Evolutionary conservation across 305 asterid genomes (phyloP).

Genomic region (Fraxinus platypoda): DNA sequence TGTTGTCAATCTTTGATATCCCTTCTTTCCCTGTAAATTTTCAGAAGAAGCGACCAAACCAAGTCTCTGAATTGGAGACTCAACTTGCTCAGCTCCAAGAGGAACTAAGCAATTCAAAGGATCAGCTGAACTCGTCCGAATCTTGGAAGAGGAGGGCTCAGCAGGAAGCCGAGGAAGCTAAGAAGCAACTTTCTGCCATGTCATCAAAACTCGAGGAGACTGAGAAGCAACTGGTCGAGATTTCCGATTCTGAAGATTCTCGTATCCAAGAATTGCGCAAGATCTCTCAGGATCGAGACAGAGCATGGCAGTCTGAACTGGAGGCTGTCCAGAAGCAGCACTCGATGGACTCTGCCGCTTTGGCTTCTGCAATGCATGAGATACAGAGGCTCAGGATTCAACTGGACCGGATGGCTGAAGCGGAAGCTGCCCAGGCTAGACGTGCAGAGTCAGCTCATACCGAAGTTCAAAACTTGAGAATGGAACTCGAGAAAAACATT

Average conservation of each 20-base stretch:
- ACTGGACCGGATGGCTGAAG: conserved; percentile 50
- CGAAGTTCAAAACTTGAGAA: conserved; percentile 58
- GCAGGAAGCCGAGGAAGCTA: conserved; percentile 72
- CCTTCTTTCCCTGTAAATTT: neutral
- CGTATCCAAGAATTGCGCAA: conserved; percentile 71
- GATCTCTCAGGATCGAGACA: conserved; percentile 83
- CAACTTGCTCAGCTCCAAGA: conserved; percentile 71
- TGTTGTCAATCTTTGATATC: neutral
- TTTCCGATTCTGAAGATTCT: conserved; percentile 73
- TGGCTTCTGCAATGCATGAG: conserved; percentile 68
- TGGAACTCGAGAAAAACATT: conserved; percentile 60
- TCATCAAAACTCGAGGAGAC: conserved; percentile 64
- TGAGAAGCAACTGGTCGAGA: conserved; percentile 52
- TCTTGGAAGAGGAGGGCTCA: conserved; percentile 63
- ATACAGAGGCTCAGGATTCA: conserved; percentile 69
- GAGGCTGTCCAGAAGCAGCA: conserved; percentile 79
- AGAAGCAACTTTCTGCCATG: conserved; percentile 51
- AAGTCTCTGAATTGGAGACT: conserved; percentile 58
- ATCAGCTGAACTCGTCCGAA: conserved; percentile 66
- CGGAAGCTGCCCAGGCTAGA: conserved; percentile 61
- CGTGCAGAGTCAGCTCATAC: conserved; percentile 61
- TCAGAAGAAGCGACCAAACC: conserved; percentile 60
- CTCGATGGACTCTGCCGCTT: conserved; percentile 66
- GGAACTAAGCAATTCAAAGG: conserved; percentile 66
- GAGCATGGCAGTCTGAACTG: conserved; percentile 80